Percentiles rank a stretch among this genome's conserved stretches.
Evolutionary conservation across 495 filamentous ascomycete genomes (phyloP).

Genomic region (Durotheca rogersii): DNA sequence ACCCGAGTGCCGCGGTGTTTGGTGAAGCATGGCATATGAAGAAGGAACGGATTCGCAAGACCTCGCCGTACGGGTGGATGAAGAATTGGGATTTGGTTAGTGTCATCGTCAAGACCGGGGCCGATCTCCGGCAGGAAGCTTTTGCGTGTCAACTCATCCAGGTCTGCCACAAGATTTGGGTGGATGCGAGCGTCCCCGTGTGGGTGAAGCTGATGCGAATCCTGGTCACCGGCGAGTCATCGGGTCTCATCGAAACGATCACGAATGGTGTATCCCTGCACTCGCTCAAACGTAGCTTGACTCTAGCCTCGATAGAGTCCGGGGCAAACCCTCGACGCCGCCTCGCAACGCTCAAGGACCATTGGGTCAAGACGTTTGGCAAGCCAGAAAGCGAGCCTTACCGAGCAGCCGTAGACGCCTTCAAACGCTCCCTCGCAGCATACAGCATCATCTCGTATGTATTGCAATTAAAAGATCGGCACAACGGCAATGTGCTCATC

Average conservation of each 20-base stretch:
- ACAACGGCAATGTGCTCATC: conserved; percentile 78
- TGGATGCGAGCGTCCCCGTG: conserved; percentile 67
- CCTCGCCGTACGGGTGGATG: conserved; percentile 75
- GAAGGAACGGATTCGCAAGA: conserved; percentile 72
- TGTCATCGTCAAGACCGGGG: conserved; percentile 78
- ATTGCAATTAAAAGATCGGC: conserved; percentile 75
- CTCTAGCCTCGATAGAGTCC: conserved; percentile 63
- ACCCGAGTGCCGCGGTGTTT: conserved; percentile 77
- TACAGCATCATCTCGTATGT: conserved; percentile 77
- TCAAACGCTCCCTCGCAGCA: conserved; percentile 67
- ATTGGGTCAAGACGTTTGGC: conserved; percentile 75
- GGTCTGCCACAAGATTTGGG: conserved; percentile 73
- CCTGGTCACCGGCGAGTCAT: conserved; percentile 74
- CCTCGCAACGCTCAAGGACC: conserved; percentile 72
- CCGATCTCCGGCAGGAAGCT: conserved; percentile 73
- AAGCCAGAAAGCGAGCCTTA: conserved; percentile 61
- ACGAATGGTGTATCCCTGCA: conserved; percentile 76
- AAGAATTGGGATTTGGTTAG: conserved; percentile 78
- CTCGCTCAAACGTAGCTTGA: conserved; percentile 72
- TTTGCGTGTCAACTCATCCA: conserved; percentile 77
- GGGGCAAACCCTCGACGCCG: conserved; percentile 65
- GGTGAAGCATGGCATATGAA: conserved; percentile 76
- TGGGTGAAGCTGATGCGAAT: conserved; percentile 82
- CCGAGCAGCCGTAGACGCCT: conserved; percentile 64
- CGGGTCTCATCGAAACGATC: conserved; percentile 77